Base-by-base conservation (phyloP, 202 grass and related monocot genomes). In the Carex arenaria region DNA sequence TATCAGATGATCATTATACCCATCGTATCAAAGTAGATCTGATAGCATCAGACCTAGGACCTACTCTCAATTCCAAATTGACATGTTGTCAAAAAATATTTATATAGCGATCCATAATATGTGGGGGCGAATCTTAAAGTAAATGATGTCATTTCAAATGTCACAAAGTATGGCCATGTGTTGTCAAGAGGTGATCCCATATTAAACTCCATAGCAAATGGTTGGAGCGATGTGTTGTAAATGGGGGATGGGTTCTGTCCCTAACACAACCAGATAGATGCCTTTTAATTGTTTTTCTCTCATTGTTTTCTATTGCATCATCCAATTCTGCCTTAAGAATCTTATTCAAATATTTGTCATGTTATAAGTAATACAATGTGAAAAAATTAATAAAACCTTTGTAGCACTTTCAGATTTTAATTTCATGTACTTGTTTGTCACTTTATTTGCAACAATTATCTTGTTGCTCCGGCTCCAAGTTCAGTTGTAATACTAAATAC, bases 121-220 rank as follows among this genome's bases (percentile, higher is more conserved):
- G 69, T 64, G 57, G 57, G 22, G 43, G 42, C 10, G 43, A 51
- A 72, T 73, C 45, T 74, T 45, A 70, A 70, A 43, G 67, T 45
- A 70, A 74, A 30, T 74, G 45, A 53, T 26, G 71, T 54, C 71
- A 74, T 12, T 74, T 74, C 71, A 74, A 54, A 73, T 53, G 70
- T 53, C 70, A 11, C 45, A 53, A 28, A 52, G 70, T 73, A 73
- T 53, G 42, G 70, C 30, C 38, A 45, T 40, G 42, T 72, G 40
- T 13, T 72, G 43, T 72, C 69, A 72, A 47, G 42, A 12, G 8
- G 22, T 18, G 14, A 67, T 38, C 65, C 65, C 14, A 40, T 34
- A 69, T 42, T 43, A 69, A 18, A 70, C 67, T 70, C 38, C 67
- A 45, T 70, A 20, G 38, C 67, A 70, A 70, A 70, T 45, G 45